These are phyloP conservation scores for Cytospora piceicola DNA, from an alignment of 2,329 filamentous ascomycete genomes.

Conservation along the genomic window DNA sequence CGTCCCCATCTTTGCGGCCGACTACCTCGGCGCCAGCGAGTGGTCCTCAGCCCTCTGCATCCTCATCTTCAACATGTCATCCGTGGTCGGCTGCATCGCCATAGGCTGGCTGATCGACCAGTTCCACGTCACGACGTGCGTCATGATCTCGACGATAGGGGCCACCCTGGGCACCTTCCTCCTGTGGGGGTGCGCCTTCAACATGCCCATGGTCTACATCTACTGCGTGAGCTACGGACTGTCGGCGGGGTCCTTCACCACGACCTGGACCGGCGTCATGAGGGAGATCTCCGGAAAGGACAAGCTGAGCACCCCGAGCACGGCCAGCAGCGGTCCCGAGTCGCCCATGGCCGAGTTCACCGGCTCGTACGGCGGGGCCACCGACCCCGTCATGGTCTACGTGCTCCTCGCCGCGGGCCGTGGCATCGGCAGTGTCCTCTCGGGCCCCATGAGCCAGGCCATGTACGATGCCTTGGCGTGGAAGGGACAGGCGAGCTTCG, in stretches of 20 bases:
- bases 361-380: slow-evolving; percentile 29
- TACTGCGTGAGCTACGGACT: slow-evolving; percentile 68
- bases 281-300: slow-evolving; percentile 42
- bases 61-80: slow-evolving; percentile 62
- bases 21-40: slow-evolving; percentile 50
- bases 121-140: slow-evolving; percentile 56
- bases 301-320: slow-evolving; percentile 23
- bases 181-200: slow-evolving; percentile 63
- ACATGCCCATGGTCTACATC: slow-evolving; percentile 57
- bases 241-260: slow-evolving; percentile 66
- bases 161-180: slow-evolving; percentile 61
- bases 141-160: slow-evolving; percentile 60
- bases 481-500: slow-evolving; percentile 44
- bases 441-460: slow-evolving; percentile 59
- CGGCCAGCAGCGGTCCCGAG: slow-evolving; percentile 29
- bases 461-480: slow-evolving; percentile 53
- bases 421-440: slow-evolving; percentile 63
- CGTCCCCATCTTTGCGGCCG: slow-evolving; percentile 59
- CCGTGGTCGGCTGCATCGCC: slow-evolving; percentile 60
- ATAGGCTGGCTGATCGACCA: slow-evolving; percentile 63
- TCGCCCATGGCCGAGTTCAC: slow-evolving; percentile 18
- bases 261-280: slow-evolving; percentile 65
- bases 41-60: slow-evolving; percentile 60
- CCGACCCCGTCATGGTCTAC: slow-evolving; percentile 59
- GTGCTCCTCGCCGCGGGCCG: slow-evolving; percentile 61